phyloP scores from a whole-genome alignment of 805 yeast genomes.

The Saccharomycopsis olivae region DNA sequence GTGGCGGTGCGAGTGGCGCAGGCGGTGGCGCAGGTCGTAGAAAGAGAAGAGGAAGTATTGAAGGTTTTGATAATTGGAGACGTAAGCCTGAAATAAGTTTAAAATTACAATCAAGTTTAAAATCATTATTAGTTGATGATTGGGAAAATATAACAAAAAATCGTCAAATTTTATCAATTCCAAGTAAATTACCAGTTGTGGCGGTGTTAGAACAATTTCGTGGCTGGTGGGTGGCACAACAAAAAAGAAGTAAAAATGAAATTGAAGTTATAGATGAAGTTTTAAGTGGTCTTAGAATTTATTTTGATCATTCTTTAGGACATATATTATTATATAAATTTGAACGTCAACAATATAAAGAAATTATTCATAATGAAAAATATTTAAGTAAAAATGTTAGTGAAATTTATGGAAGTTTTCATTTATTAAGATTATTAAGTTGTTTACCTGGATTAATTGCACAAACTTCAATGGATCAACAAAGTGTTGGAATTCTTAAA shows the following conservation, averaged over 20 bases:
- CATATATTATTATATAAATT: conserved; percentile 60
- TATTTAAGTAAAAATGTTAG: conserved; percentile 28
- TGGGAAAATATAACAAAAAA: conserved; percentile 89
- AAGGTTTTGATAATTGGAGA: conserved; percentile 22
- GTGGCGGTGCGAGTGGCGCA: neutral
- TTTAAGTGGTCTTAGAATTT: conserved; percentile 54
- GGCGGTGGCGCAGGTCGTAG: too few relatives aligned
- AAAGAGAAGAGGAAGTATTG: conserved; percentile 25
- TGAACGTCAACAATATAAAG: conserved; percentile 65
- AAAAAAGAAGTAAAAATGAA: conserved; percentile 31
- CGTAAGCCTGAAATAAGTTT: conserved; percentile 35
- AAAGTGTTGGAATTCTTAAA: conserved; percentile 46
- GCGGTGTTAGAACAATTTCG: conserved; percentile 46
- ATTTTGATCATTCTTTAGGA: conserved; percentile 68
- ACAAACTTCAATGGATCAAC: conserved; percentile 72
- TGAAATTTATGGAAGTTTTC: conserved; percentile 70
- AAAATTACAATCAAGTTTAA: conserved; percentile 54
- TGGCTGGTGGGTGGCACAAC: conserved; percentile 21
- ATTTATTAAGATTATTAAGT: conserved; percentile 65
- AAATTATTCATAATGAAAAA: conserved; percentile 31
- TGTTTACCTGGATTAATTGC: conserved; percentile 76
- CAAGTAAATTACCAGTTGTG: conserved; percentile 44
- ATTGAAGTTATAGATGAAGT: conserved; percentile 61
- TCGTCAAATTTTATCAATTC: conserved; percentile 56
- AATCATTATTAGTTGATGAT: conserved; percentile 72